Percentiles rank a stretch among this genome's conserved stretches.
Conservation (phyloP, 2,329 filamentous ascomycete genomes). For the Alternaria solani region DNA sequence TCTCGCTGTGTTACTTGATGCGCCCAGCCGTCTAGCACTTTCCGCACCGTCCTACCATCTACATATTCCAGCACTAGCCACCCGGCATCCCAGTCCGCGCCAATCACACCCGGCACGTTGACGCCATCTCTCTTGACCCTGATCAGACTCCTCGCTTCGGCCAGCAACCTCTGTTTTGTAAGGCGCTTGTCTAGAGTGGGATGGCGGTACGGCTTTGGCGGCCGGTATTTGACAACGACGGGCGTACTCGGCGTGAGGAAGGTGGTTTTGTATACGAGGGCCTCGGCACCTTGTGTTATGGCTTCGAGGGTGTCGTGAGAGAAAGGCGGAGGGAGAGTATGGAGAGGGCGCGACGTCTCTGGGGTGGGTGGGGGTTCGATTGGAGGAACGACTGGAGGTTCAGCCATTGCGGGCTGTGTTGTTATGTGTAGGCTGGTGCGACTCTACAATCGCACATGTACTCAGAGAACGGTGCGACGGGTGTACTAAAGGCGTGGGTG, state of each 20-base stretch:
- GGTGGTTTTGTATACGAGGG: conserved; percentile 86
- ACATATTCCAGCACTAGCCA: conserved; percentile 63
- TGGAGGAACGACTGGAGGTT: conserved; percentile 30
- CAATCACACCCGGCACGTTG: conserved; percentile 81
- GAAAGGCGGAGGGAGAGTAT: conserved; percentile 42
- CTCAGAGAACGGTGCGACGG: not conserved
- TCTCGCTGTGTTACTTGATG: conserved; percentile 38
- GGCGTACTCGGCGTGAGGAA: conserved; percentile 74
- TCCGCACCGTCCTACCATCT: conserved; percentile 73
- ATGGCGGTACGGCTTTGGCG: conserved; percentile 90
- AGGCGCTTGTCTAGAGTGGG: conserved; percentile 86
- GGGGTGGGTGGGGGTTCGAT: conserved; percentile 30
- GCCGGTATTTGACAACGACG: conserved; percentile 89
- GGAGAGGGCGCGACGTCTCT: conserved; percentile 32
- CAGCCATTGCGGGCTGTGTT: conserved; percentile 26
- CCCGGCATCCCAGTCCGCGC: conserved; percentile 66
- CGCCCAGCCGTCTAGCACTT: conserved; percentile 73
- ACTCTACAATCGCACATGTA: not conserved
- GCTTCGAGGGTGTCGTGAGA: conserved; percentile 69
- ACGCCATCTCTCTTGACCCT: conserved; percentile 82
- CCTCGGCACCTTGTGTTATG: conserved; percentile 94
- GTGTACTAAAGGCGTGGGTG: not conserved
- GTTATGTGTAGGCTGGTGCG: not conserved
- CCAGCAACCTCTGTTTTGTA: conserved; percentile 84
- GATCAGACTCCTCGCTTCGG: conserved; percentile 85